Evolutionary conservation across 768 basidiomycete species (phyloP), one percentile per base, ranked within the genome.

Genomic region (Cubamyces sp.): DNA sequence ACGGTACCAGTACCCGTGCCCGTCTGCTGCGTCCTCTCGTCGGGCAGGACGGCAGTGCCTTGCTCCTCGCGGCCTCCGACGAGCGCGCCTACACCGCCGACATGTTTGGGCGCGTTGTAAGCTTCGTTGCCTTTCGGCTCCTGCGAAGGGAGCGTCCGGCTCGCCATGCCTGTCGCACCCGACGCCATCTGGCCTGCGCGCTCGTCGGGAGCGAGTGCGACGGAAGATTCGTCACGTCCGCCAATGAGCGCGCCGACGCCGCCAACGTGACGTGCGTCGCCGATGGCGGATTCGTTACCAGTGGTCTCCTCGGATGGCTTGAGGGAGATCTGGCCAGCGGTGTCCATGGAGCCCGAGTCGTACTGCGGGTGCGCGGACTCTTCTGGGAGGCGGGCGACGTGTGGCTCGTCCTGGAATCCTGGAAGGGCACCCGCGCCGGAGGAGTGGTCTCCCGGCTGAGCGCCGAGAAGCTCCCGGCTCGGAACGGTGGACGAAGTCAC

Each of bases 241-340:
- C 82, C 83, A 0, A 82, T 81, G 12, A 84, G 74, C 0, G 80
- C 75, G 8, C 82, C 82, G 1, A 80, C 78, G 8, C 83, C 84
- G 6, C 69, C 74, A 0, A 64, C 65, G 43, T 53, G 42, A 7
- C 60, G 73, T 41, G 76, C 76, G 0, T 53, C 63, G 0, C 79
- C 74, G 12, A 64, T 68, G 23, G 74, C 68, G 0, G 75, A 77
- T 26, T 69, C 68, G 55, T 58, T 62, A 23, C 66, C 66, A 1
- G 15, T 34, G 12, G 70, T 56, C 51, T 78, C 75, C 18, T 68
- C 66, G n/a, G 77, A 76, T 0, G 79, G 59, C 63, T 64, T 64
- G 21, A 59, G 41, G 14, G 46, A 25, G 15, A 60, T 28, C 21
- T 57, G 63, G 6, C 41, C 59, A 5, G 28, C 18, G 39, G 63